Base-by-base conservation (phyloP, 371 early-diverging fungal species). In the Mortierella sp. region DNA sequence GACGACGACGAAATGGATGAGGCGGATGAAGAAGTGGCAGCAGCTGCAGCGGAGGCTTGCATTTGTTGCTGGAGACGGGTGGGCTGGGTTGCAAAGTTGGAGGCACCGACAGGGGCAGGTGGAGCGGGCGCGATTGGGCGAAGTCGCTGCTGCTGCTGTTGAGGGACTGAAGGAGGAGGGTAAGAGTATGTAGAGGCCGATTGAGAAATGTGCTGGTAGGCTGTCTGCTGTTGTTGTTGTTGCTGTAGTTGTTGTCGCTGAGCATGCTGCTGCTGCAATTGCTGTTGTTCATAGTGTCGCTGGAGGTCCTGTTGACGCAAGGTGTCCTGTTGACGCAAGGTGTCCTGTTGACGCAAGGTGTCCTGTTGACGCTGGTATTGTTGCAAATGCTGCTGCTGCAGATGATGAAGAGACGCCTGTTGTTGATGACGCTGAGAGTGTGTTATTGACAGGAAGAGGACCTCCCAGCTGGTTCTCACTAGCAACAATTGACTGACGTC, bases 401-500 rank as follows among this genome's bases (percentile, higher is more conserved):
- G 46, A 44, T 76, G 53, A 37, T 61, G 77, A 21, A 48, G 21
- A 13, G 64, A n/a, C 13, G 26, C 40, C n/a, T 72, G 53, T 67
- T 67, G 28, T 21, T 55, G 13, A 0, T 53, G 55, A 21, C 34
- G 67, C 2, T 54, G 59, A 46, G 19, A 44, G 74, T 6, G 34
- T 26, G 44, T 64, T 78, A 43, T 50, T 69, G 4, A 79, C 43
- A 9, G 71, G 83, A 70, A 79, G 71, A 2, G 80, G 77, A 3
- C 83, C 80, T 0, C 79, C 80, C 57, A 80, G 61, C 37, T 80
- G 80, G 14, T 48, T 71, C 31, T 74, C 78, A 14, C 55, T 72
- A 3, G 46, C 78, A 28, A 77, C 31, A 46, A 57, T 13, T 3
- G 77, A 77, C 19, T 67, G 69, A 10, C 75, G 64, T 9, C 75